Evolutionary conservation across 495 filamentous ascomycete genomes (phyloP).

Genomic region (Recurvomyces mirabilis): DNA sequence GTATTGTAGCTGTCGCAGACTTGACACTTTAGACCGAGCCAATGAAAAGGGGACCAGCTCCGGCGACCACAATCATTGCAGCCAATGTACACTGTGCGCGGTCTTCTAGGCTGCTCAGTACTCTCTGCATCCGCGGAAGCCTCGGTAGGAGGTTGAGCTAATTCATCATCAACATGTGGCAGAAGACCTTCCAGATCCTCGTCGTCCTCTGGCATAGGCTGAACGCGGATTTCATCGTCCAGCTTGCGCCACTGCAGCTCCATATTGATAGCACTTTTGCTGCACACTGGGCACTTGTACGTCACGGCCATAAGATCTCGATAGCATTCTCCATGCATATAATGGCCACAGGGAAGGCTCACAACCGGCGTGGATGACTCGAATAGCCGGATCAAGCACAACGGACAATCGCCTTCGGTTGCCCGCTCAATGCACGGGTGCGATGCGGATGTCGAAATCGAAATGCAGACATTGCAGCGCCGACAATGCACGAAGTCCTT

Average conservation of each 20-base stretch:
- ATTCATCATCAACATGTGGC: no score
- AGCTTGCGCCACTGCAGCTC: conserved; percentile 85
- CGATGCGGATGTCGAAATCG: conserved; percentile 63
- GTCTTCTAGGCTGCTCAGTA: conserved; percentile 33
- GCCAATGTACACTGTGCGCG: conserved; percentile 51
- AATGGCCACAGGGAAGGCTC: conserved; percentile 92
- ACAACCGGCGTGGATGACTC: conserved; percentile 80
- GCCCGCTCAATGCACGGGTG: conserved; percentile 92
- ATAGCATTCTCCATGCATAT: conserved; percentile 82
- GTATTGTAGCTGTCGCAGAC: conserved; percentile 44
- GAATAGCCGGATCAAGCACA: conserved; percentile 96
- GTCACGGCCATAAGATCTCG: conserved; percentile 71
- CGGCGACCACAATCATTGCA: conserved; percentile 94
- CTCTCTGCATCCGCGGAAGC: neutral
- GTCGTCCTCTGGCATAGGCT: conserved; percentile 67
- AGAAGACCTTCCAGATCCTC: conserved; percentile 16
- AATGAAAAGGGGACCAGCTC: conserved; percentile 78
- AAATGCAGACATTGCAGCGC: conserved; percentile 61
- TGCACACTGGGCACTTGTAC: conserved; percentile 93
- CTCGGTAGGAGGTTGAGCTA: no score
- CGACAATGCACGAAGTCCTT: conserved; percentile 98
- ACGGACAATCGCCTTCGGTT: conserved; percentile 94
- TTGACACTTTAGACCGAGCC: conserved; percentile 83
- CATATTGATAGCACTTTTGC: conserved; percentile 90
- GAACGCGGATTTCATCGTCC: conserved; percentile 69